These are phyloP conservation scores for Draba incana DNA, from an alignment of 345 rosid genomes.

Conservation along the genomic window DNA sequence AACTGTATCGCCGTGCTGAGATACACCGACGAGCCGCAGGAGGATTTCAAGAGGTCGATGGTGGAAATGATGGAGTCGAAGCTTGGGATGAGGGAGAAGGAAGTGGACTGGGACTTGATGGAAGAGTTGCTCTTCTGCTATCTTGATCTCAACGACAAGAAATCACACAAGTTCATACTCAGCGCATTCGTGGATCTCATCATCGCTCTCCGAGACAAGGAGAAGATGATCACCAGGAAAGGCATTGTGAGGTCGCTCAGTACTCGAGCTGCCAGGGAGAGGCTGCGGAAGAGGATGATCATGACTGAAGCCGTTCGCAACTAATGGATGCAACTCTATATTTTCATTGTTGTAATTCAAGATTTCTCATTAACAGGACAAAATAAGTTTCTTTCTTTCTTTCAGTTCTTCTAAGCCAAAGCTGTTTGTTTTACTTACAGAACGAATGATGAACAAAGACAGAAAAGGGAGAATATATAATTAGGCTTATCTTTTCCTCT, in stretches of 20 bases:
- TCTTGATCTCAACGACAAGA: constrained; percentile 72
- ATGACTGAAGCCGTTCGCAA: constrained; percentile 3
- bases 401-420: constrained; percentile 5
- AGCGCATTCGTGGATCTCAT: constrained; percentile 80
- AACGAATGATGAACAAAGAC: neutral
- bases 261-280: constrained; percentile 39
- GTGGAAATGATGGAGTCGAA: constrained; percentile 69
- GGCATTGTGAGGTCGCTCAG: constrained; percentile 29
- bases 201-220: constrained; percentile 38
- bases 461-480: neutral
- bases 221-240: constrained; percentile 40
- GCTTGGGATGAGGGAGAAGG: constrained; percentile 37
- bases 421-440: constrained; percentile 27
- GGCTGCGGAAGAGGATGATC: constrained; percentile 32
- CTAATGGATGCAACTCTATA: constrained; percentile 9
- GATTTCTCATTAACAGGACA: neutral
- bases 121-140: constrained; percentile 77
- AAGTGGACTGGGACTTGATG: constrained; percentile 85
- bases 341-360: neutral
- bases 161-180: constrained; percentile 67
- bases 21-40: constrained; percentile 53
- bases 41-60: constrained; percentile 79
- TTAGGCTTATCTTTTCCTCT: constrained; percentile 41
- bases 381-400: neutral
- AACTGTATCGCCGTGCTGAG: constrained; percentile 65